phyloP scores from a whole-genome alignment of 768 basidiomycete species.

The Boletus rufocinnamomeus region DNA sequence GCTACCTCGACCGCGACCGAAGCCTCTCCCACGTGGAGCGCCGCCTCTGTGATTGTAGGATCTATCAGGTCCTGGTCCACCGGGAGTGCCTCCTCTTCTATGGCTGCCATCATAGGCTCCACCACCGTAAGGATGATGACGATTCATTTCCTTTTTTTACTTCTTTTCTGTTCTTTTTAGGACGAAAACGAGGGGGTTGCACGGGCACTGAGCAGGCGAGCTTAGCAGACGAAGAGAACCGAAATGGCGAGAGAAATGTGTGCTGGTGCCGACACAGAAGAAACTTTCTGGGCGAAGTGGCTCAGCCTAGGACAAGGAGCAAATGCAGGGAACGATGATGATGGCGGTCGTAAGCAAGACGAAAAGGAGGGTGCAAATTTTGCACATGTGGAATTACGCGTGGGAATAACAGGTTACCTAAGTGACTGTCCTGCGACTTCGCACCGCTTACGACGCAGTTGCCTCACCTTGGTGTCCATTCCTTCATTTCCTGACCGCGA shows the following conservation, averaged over 20 bases:
- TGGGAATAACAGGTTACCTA: slow-evolving; percentile 34
- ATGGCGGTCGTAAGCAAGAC: slow-evolving; percentile 39
- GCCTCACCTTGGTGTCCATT: slow-evolving; percentile 6
- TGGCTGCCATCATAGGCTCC: slow-evolving; percentile 60
- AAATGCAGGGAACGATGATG: slow-evolving; percentile 34
- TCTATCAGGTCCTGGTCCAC: slow-evolving; percentile 74
- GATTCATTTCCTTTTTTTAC: slow-evolving; percentile 59
- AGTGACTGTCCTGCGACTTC: slow-evolving; percentile 8
- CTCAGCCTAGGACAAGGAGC: slow-evolving; percentile 28
- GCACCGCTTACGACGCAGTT: background rate
- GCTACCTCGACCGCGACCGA: slow-evolving; percentile 56
- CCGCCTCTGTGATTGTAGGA: slow-evolving; percentile 66
- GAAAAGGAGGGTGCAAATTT: slow-evolving; percentile 32
- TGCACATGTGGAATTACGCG: slow-evolving; percentile 29
- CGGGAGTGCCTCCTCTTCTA: slow-evolving; percentile 64
- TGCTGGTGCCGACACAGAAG: slow-evolving; percentile 20
- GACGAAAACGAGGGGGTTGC: slow-evolving; percentile 26
- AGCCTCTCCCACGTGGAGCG: slow-evolving; percentile 46
- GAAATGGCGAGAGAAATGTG: slow-evolving; percentile 22
- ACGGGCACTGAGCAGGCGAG: slow-evolving; percentile 28
- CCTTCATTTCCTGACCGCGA: slow-evolving; percentile 32
- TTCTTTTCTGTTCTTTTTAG: slow-evolving; percentile 30
- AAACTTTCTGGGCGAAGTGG: slow-evolving; percentile 26
- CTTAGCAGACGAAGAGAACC: slow-evolving; percentile 28
- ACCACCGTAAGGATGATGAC: slow-evolving; percentile 83